Conservation (phyloP, 805 yeast genomes). For the Aciculoconidium aculeatum region DNA sequence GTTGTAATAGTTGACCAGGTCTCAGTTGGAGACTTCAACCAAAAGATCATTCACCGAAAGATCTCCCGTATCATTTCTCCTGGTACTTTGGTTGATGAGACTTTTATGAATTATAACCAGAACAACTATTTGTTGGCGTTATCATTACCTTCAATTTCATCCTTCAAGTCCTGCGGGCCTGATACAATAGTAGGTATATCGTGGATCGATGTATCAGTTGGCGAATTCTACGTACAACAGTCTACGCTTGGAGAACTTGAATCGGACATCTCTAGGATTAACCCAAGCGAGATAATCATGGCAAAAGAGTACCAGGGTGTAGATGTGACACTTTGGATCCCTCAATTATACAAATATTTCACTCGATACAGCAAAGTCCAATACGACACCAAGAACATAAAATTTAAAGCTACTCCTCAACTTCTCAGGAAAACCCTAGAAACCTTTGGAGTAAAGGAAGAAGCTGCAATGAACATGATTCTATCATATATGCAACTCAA, state of each 20-base stretch:
- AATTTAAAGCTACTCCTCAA: slow-evolving; percentile 28
- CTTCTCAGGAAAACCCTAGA: slow-evolving; percentile 31
- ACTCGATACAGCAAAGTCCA: slow-evolving; percentile 44
- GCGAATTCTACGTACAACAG: slow-evolving; percentile 66
- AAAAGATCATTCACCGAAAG: slow-evolving; percentile 52
- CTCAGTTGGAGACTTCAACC: slow-evolving; percentile 9
- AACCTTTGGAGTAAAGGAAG: slow-evolving; percentile 37
- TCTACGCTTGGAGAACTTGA: slow-evolving; percentile 54
- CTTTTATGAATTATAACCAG: slow-evolving; percentile 64
- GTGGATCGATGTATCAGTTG: slow-evolving; percentile 88
- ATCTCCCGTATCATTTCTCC: slow-evolving; percentile 82
- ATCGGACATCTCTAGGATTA: slow-evolving; percentile 69
- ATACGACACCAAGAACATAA: slow-evolving; percentile 26
- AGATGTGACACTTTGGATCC: slow-evolving; percentile 43
- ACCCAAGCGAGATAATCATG: slow-evolving; percentile 74
- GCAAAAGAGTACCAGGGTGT: slow-evolving; percentile 39
- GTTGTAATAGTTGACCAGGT: slow-evolving; percentile 82
- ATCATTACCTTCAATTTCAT: slow-evolving; percentile 50
- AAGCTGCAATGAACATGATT: slow-evolving; percentile 53
- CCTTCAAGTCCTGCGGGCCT: slow-evolving; percentile 35
- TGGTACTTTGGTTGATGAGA: slow-evolving; percentile 87
- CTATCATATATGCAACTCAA: slow-evolving; percentile 68
- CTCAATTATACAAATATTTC: slow-evolving; percentile 55
- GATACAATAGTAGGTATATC: slow-evolving; percentile 58
- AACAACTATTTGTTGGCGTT: slow-evolving; percentile 70